Conservation (phyloP, 2,329 filamentous ascomycete genomes). For the Colletotrichum gloeosporioides region DNA sequence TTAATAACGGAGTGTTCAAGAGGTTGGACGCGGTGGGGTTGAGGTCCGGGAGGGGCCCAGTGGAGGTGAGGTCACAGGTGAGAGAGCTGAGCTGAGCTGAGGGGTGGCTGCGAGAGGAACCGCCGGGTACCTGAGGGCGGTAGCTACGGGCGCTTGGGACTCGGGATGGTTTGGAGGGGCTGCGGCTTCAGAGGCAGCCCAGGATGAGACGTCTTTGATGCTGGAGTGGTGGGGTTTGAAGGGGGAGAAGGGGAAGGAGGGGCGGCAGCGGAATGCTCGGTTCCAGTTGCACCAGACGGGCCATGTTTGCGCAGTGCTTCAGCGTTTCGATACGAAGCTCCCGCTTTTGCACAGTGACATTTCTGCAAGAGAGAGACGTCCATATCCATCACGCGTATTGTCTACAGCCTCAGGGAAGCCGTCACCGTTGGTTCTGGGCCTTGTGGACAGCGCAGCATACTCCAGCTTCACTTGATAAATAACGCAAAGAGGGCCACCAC, state of each 20-base stretch:
- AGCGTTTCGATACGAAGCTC: background rate
- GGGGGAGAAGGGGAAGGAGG: background rate
- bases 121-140: background rate
- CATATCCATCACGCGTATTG: background rate
- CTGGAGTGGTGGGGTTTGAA: conserved; percentile 8
- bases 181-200: conserved; percentile 1
- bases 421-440: background rate
- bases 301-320: background rate
- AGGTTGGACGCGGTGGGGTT: background rate
- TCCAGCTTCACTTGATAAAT: background rate
- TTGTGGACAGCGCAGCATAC: background rate
- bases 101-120: background rate
- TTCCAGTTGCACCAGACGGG: background rate
- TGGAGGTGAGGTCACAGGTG: background rate
- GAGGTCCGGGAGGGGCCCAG: background rate
- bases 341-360: background rate
- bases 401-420: background rate
- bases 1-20: background rate
- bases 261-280: background rate
- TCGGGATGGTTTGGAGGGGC: background rate
- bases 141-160: background rate
- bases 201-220: conserved; percentile 16
- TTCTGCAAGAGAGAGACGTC: background rate
- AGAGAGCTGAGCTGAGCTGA: background rate
- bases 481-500: background rate